Conservation (phyloP, 805 yeast species). For the Candida railenensis region DNA sequence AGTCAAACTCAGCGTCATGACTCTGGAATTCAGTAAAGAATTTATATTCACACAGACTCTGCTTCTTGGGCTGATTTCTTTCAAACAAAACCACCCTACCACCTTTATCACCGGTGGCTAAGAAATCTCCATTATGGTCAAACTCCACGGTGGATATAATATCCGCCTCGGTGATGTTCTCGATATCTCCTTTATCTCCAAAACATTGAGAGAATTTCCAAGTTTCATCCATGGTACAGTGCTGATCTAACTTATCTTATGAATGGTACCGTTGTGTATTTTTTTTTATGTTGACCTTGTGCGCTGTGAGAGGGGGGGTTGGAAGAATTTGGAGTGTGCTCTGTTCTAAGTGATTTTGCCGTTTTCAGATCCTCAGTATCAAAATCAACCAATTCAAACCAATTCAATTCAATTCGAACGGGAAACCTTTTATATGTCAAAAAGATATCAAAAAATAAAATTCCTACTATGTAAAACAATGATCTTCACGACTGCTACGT, state of each 20-base stretch:
- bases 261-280: too few species aligned
- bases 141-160: constrained; percentile 96
- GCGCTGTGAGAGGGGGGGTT: not conserved
- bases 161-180: constrained; percentile 93
- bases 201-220: constrained; percentile 97
- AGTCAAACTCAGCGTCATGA: constrained; percentile 98
- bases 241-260: too few species aligned
- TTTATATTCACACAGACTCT: constrained; percentile 76
- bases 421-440: not conserved
- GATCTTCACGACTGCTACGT: not conserved
- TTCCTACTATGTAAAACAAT: not conserved
- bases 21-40: constrained; percentile 96
- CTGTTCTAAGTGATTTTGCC: not conserved
- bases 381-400: not conserved
- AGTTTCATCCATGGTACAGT: constrained; percentile 26
- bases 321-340: not conserved
- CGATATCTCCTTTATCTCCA: constrained; percentile 98
- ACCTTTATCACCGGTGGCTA: constrained; percentile 98
- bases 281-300: not conserved
- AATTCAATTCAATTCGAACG: not conserved
- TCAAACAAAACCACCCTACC: constrained; percentile 97
- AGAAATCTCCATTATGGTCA: constrained; percentile 88
- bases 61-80: constrained; percentile 71
- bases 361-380: not conserved
- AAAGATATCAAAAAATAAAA: not conserved